Base-by-base conservation (phyloP, 306 rosid genomes). In the Glycine tomentella region DNA sequence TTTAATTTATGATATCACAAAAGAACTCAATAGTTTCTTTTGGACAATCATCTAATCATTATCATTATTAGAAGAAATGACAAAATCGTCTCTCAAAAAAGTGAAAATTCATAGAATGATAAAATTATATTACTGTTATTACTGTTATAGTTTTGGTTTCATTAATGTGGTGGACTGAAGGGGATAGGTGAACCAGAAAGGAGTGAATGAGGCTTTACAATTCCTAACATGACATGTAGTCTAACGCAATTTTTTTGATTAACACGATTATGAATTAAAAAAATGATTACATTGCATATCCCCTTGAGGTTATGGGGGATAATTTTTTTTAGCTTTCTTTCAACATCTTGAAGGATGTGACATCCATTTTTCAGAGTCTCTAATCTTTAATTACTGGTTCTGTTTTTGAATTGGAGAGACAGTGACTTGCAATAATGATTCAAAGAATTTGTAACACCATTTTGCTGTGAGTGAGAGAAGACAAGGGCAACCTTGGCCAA, bases 361-460 rank as follows among this genome's bases (percentile, higher is more conserved):
- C 3, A 70, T 52, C 15, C 25, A 33, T 33, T 34, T 34, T 63
- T 34, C 5, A 63, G 44, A 40, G 44, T 40, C 44, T 40, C 44
- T 40, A 40, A 40, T 40, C 7, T 40, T 1, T 40, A 40, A 7
- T 40, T 25, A 25, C 31, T 40, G 44, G 44, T 40, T 40, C 44
- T 40, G 44, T 20, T 59, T 20, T 59, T 25, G 25, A 34, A 15
- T 14, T 16, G 11, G 77, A n/a, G 66, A 36, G 1, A 20, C 20
- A 20, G 5, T 38, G 16, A 55, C 66, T 36, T 17, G 78, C 53
- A 55, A 15, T 16, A 74, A 40, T 74, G 34, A 74, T 56, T 74
- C 34, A 55, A 55, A 15, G 38, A 73, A 56, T 46, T 16, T 40
- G 51, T 72, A 16, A 36, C 50, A 72, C 31, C 4, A 55, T 53